Evolutionary conservation across 805 yeast genomes (phyloP), one percentile per base, ranked within the genome.

Genomic region (Allodekkera sacchari): DNA sequence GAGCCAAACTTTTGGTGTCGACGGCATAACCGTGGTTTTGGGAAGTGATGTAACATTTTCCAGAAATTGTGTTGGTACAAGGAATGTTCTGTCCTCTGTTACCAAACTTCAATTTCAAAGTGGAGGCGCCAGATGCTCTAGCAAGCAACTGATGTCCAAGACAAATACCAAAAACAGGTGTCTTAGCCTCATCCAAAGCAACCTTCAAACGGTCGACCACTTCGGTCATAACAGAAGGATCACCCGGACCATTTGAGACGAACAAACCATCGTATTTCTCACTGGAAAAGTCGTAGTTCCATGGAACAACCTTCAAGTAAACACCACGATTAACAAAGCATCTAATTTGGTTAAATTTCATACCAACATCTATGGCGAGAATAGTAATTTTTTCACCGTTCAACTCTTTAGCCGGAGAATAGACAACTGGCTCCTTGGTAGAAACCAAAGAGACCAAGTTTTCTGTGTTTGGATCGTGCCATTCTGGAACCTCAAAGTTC

Each of bases 51-150:
- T 92, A 89, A 71, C 98, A 92, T 62, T 94, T 75, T 31, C 98
- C 98, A 39, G 92, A 53, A 24, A 82, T 42, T 75, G 79, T 44
- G 78, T 71, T 43, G 82, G 87, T 46, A 94, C 83, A 66, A 38
- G 98, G 98, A 48, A 92, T 92, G 62, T 92, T 92, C 64, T 92
- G 98, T 52, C 96, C 98, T 71, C 98, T 87, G 72, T 92, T 92
- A 77, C 98, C 98, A 51, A 85, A 92, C 64, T 88, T 88, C 66
- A 92, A 65, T 64, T 92, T 92, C 48, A 76, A 46, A 28, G 98
- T 92, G 20, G 83, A 69, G 38, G 97, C 97, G 53, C 98, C 98
- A 32, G 92, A 65, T 30, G 98, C 95, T 63, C 94, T 71, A 19
- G 97, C 95, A 55, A 92, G 62, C 53, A 92, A 73, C 69, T 92